These are phyloP conservation scores for Boletus tomentosulus DNA, from an alignment of 768 basidiomycete genomes.

Conservation along the genomic window DNA sequence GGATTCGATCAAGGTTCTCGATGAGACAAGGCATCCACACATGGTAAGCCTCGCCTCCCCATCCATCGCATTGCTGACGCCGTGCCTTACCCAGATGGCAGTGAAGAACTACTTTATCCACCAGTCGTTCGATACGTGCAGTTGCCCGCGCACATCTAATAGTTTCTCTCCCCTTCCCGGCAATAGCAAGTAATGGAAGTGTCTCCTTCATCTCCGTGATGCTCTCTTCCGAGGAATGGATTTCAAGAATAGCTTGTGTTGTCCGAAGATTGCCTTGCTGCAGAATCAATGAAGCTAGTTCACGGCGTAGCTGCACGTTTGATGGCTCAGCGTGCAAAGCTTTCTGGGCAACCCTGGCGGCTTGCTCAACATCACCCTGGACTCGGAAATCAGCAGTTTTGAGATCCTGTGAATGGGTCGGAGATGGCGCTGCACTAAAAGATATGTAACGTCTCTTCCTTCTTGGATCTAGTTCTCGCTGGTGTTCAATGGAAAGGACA, in stretches of 20 bases:
- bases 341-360: conserved; percentile 47
- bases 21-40: conserved; percentile 92
- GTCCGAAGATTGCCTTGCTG: conserved; percentile 40
- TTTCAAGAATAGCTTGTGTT: conserved; percentile 46
- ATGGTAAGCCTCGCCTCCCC: conserved; percentile 57
- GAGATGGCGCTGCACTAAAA: conserved; percentile 70
- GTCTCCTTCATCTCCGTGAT: conserved; percentile 37
- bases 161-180: conserved; percentile 32
- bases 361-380: conserved; percentile 48
- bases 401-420: conserved; percentile 17
- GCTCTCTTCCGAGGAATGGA: conserved; percentile 27
- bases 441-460: conserved; percentile 64
- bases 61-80: neutral
- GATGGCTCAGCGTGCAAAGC: conserved; percentile 57
- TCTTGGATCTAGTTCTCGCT: conserved; percentile 62
- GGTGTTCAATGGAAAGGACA: conserved; percentile 70
- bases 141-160: conserved; percentile 47
- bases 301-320: conserved; percentile 42
- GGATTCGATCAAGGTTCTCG: conserved; percentile 88
- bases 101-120: conserved; percentile 99
- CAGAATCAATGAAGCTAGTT: conserved; percentile 53
- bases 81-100: conserved; percentile 65
- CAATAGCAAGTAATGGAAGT: conserved; percentile 50
- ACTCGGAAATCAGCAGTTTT: neutral
- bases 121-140: conserved; percentile 96